phyloP scores from a whole-genome alignment of 768 basidiomycete species.

The Melanogaster broomeanus region DNA sequence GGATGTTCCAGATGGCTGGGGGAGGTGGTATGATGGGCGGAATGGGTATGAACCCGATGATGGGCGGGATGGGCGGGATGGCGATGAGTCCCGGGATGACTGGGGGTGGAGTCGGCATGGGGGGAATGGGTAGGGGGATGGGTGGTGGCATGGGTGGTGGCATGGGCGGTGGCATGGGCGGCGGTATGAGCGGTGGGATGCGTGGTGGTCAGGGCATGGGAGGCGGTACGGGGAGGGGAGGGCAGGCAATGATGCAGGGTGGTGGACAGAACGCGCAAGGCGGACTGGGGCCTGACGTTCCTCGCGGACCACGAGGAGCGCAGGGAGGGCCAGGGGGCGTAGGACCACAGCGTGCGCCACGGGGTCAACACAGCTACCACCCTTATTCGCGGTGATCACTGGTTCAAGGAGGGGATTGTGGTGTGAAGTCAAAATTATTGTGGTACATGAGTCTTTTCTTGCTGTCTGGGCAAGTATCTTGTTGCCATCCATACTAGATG shows the following conservation, averaged over 20 bases:
- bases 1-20: slow-evolving; percentile 89
- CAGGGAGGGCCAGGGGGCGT: slow-evolving; percentile 56
- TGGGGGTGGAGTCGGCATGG: slow-evolving; percentile 40
- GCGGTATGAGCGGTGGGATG: slow-evolving; percentile 34
- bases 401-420: not conserved
- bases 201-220: slow-evolving; percentile 41
- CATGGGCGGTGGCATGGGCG: slow-evolving; percentile 38
- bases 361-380: slow-evolving; percentile 82
- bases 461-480: not conserved
- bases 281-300: slow-evolving; percentile 58
- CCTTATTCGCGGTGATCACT: slow-evolving; percentile 69
- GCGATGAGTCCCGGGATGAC: slow-evolving; percentile 16
- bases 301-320: slow-evolving; percentile 64
- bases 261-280: slow-evolving; percentile 37
- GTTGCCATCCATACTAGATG: not conserved
- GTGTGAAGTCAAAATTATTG: slow-evolving; percentile 15
- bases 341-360: slow-evolving; percentile 73
- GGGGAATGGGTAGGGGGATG: slow-evolving; percentile 42
- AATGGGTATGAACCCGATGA: slow-evolving; percentile 35
- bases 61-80: slow-evolving; percentile 25
- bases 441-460: not conserved
- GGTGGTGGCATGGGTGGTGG: slow-evolving; percentile 42
- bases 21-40: slow-evolving; percentile 47
- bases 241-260: slow-evolving; percentile 40
- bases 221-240: slow-evolving; percentile 43